Base-by-base conservation (phyloP, 2,329 filamentous ascomycete species). In the Alternaria solani region DNA sequence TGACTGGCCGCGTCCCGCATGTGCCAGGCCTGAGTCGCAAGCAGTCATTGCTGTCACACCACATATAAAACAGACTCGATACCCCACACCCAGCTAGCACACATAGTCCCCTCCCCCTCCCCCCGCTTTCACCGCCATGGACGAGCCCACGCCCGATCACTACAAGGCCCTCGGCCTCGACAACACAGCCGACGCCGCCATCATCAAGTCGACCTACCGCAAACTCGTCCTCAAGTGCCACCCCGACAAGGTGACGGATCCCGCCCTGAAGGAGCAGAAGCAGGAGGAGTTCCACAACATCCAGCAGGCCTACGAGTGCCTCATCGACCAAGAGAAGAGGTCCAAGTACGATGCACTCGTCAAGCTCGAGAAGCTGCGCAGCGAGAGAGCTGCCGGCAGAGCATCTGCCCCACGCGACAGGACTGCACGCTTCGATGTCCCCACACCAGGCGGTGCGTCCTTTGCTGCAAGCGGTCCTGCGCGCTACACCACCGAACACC, bases 201-300 rank as follows among this genome's bases (percentile, higher is more conserved):
- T 90, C 68, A 94, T 97, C 77, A 90, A 92, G 73, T 86, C 87
- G 52, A 90, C 92, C 16, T 89, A 97, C 81, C 89, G 91, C 70
- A 96, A 96, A 78, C 88, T 96, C 41, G 92, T 92, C 36, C 86
- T 97, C 69, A 93, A 91, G 78, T 94, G 91, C 75, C 94, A 97
- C 70, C 94, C 94, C 34, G 94, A 97, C 83, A 96, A 97, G 81
- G 88, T 96, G 64, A 89, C 93, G 67, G 88, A 96, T 72, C 88
- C 90, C 54, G 83, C 87, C 16, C 83, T 91, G 71, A 96, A 95
- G 80, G 87, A 88, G 60, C 82, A 88, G 69, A 96, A 94, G 78
- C 88, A 91, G 70, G 89, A 93, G 69, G 90, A 96, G 79, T 99
- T 98, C 74, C 93, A 97, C 79, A 89, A 88, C 76, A 92, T 98